Conservation (phyloP, 2,329 filamentous ascomycete species). For the Trichoderma endophyticum region DNA sequence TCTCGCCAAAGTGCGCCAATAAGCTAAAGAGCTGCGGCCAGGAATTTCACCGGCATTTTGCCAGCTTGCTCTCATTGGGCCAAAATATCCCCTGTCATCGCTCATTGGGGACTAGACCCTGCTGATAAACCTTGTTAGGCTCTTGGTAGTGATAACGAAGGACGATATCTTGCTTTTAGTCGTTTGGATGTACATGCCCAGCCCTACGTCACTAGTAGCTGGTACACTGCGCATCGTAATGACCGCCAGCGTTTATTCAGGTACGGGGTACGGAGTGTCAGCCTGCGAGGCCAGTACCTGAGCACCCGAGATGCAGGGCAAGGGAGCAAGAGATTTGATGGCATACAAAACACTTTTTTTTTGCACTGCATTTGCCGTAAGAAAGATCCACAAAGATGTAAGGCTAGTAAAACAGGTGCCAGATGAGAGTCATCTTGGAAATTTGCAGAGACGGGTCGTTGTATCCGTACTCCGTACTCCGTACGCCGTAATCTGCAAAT, state of each 20-base stretch:
- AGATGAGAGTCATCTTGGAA: not conserved
- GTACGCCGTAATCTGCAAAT: not conserved
- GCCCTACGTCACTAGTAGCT: conserved; percentile 7
- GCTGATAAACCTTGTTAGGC: not conserved
- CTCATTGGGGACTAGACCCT: not conserved
- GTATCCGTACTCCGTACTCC: not conserved
- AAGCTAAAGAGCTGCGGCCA: not conserved
- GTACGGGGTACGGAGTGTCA: not conserved
- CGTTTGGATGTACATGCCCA: not conserved
- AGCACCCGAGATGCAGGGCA: not conserved
- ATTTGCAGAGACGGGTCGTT: not conserved
- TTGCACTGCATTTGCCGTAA: not conserved
- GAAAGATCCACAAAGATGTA: not conserved
- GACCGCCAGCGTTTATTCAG: not conserved
- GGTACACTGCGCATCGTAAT: not conserved
- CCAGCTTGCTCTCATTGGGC: not conserved
- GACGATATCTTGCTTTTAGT: not conserved
- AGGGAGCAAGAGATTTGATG: not conserved
- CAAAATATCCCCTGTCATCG: not conserved
- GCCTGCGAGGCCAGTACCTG: not conserved
- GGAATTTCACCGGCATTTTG: not conserved
- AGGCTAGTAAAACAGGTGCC: not conserved
- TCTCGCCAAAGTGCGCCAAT: not conserved
- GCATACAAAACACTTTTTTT: not conserved
- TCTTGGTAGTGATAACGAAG: not conserved